phyloP scores from a whole-genome alignment of 805 yeast species.

The Maudiozyma turicensis region DNA sequence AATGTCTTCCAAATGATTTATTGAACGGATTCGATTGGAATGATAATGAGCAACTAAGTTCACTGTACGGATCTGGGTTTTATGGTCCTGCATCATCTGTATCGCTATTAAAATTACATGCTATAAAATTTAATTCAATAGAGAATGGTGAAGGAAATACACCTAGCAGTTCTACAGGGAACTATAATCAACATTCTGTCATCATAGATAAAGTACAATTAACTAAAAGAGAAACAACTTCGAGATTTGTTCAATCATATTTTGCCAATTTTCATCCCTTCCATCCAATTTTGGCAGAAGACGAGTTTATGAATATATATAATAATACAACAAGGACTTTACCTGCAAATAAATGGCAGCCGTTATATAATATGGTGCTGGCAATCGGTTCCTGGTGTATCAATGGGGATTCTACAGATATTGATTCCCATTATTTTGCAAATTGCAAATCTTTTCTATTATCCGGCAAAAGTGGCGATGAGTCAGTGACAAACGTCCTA shows the following conservation, averaged over 20 bases:
- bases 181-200: not conserved
- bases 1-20: constrained; percentile 35
- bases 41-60: not conserved
- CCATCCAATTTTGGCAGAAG: constrained; percentile 51
- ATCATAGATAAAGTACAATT: constrained; percentile 1
- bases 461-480: not conserved
- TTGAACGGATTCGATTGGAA: constrained; percentile 51
- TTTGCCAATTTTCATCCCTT: constrained; percentile 52
- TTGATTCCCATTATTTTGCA: constrained; percentile 48
- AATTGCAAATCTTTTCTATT: constrained; percentile 35
- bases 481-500: constrained; percentile 4
- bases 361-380: constrained; percentile 45
- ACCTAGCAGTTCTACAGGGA: not conserved
- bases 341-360: constrained; percentile 36
- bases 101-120: constrained; percentile 38
- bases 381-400: constrained; percentile 66
- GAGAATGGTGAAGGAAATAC: not conserved
- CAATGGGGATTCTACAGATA: constrained; percentile 40
- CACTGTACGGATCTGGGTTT: constrained; percentile 33
- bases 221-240: constrained; percentile 7
- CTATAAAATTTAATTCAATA: not conserved
- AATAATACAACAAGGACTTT: constrained; percentile 22
- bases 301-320: constrained; percentile 39
- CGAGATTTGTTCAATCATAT: constrained; percentile 38
- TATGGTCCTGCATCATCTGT: constrained; percentile 58